These are phyloP conservation scores for Naganishia randhawae DNA, from an alignment of 768 basidiomycete species.

Conservation along the genomic window DNA sequence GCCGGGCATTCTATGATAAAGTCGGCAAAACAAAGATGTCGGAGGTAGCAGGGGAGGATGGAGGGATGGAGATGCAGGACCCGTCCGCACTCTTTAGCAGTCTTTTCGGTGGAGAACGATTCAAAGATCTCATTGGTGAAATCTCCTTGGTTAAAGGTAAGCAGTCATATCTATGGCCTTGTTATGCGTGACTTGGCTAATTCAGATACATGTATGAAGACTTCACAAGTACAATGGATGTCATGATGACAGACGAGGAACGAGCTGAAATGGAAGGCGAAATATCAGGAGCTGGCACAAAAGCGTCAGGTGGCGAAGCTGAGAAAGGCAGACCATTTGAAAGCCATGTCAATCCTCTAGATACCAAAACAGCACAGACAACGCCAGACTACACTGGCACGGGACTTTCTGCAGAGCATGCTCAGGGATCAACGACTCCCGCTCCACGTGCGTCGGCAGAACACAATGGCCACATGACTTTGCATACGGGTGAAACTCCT, in stretches of 20 bases:
- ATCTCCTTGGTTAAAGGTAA: conserved; percentile 76
- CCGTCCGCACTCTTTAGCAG: conserved; percentile 91
- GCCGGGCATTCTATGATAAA: conserved; percentile 87
- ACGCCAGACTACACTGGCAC: conserved; percentile 8
- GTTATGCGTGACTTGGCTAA: conserved; percentile 49
- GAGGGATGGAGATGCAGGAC: conserved; percentile 83
- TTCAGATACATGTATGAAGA: conserved; percentile 53
- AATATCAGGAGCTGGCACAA: conserved; percentile 13
- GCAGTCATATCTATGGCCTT: neutral
- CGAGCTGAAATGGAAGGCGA: conserved; percentile 63
- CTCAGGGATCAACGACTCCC: conserved; percentile 9
- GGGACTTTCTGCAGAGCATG: conserved; percentile 7
- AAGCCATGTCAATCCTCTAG: neutral
- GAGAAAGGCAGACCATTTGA: neutral
- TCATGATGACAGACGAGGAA: conserved; percentile 89
- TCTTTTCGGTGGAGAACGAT: conserved; percentile 61
- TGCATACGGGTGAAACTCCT: conserved; percentile 31
- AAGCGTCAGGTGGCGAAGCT: conserved; percentile 30
- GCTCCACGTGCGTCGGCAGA: conserved; percentile 34
- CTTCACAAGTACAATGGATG: conserved; percentile 62
- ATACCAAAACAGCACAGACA: conserved; percentile 17
- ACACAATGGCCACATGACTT: conserved; percentile 30
- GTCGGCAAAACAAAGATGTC: conserved; percentile 83
- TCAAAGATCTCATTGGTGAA: conserved; percentile 44
- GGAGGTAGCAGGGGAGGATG: conserved; percentile 68